phyloP scores from a whole-genome alignment of 192 early-diverging fungal genomes.

The Backusella sp. region DNA sequence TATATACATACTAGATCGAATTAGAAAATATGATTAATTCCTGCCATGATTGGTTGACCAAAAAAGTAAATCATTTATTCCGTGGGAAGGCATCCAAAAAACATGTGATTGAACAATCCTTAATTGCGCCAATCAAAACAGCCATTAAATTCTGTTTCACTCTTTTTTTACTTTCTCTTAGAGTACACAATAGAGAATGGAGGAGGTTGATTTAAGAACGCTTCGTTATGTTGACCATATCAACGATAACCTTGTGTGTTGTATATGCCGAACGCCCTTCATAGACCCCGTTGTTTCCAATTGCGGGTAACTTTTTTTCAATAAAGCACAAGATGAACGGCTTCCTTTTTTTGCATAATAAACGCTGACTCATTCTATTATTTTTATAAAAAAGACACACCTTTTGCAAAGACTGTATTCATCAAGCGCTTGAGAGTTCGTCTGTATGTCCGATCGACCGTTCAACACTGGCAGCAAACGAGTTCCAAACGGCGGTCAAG shows the following conservation, averaged over 20 bases:
- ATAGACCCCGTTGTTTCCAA: constrained; percentile 42
- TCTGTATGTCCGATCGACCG: constrained; percentile 62
- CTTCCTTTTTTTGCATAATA: background rate
- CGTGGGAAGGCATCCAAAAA: background rate
- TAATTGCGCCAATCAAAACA: background rate
- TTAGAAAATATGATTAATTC: too few species aligned
- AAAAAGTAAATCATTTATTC: background rate
- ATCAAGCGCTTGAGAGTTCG: constrained; percentile 46
- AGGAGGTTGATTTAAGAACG: constrained; percentile 15
- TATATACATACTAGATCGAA: too few species aligned
- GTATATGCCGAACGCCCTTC: constrained; percentile 46
- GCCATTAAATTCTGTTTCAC: background rate
- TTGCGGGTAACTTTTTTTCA: constrained; percentile 37
- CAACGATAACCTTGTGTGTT: constrained; percentile 46
- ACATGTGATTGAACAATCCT: background rate
- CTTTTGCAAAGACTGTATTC: constrained; percentile 62
- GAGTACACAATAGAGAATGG: background rate
- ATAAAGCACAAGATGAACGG: background rate
- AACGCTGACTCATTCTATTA: background rate
- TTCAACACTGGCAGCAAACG: constrained; percentile 32
- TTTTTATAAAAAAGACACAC: constrained; percentile 50
- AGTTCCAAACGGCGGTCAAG: constrained; percentile 53
- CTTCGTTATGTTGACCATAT: constrained; percentile 19
- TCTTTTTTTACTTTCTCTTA: background rate
- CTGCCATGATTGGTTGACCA: too few species aligned